phyloP scores from a whole-genome alignment of 2,329 filamentous ascomycete genomes.

The Phoma sp. region DNA sequence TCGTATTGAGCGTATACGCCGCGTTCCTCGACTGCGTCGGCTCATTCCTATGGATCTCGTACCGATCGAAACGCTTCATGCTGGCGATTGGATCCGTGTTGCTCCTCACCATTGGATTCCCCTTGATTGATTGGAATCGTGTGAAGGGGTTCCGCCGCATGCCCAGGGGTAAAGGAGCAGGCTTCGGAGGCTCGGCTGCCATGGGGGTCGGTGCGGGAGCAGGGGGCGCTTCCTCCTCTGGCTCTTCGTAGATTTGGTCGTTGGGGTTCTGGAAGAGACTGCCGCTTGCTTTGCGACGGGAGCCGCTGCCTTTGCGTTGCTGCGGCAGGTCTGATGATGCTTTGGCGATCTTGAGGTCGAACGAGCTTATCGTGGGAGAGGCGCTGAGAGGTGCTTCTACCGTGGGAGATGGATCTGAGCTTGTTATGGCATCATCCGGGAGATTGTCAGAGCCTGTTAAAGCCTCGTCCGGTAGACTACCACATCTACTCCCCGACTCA shows the following conservation, averaged over 20 bases:
- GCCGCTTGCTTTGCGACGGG: slow-evolving; percentile 73
- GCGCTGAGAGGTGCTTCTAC: slow-evolving; percentile 24
- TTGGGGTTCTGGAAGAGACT: slow-evolving; percentile 71
- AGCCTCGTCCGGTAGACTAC: slow-evolving; percentile 48
- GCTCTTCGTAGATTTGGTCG: slow-evolving; percentile 90
- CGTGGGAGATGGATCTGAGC: slow-evolving; percentile 31
- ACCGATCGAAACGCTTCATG: slow-evolving; percentile 54
- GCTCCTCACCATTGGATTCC: slow-evolving; percentile 51
- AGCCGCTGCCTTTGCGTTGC: slow-evolving; percentile 66
- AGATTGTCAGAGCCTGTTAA: slow-evolving; percentile 48
- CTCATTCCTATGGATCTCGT: slow-evolving; percentile 84
- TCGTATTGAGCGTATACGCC: slow-evolving; percentile 73
- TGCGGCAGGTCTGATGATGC: slow-evolving; percentile 34
- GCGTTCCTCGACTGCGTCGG: slow-evolving; percentile 84
- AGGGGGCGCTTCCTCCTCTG: slow-evolving; percentile 58
- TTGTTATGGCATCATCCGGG: slow-evolving; percentile 46
- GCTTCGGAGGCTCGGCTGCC: slow-evolving; percentile 39
- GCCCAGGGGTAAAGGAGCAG: slow-evolving; percentile 52
- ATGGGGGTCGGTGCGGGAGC: slow-evolving; percentile 36
- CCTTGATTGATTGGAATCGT: slow-evolving; percentile 63
- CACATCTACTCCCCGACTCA: slow-evolving; percentile 39
- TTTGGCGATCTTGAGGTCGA: slow-evolving; percentile 34
- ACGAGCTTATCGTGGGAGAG: slow-evolving; percentile 31
- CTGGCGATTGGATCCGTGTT: slow-evolving; percentile 55
- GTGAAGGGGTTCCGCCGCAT: slow-evolving; percentile 71